These are phyloP conservation scores for Rubia tinctorum DNA, from an alignment of 305 asterid genomes.

Conservation along the genomic window DNA sequence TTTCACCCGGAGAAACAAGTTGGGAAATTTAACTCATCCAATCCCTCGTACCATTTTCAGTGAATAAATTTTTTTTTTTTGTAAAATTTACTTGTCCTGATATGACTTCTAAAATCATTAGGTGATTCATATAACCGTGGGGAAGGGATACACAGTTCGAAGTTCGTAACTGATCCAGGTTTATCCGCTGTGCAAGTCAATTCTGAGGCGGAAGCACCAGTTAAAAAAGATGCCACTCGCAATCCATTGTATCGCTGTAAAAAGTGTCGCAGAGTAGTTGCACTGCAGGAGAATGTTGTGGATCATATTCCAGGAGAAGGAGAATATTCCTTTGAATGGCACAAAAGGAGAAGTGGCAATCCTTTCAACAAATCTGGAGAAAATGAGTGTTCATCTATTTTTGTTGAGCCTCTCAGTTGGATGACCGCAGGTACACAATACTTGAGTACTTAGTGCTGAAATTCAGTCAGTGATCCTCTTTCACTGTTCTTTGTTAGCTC, in stretches of 20 bases:
- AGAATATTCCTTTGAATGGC: conserved; percentile 80
- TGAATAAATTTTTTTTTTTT: neutral
- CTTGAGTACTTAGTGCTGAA: neutral
- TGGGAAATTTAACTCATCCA: neutral
- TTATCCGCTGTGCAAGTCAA: conserved; percentile 37
- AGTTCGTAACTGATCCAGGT: conserved; percentile 84
- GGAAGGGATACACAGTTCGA: conserved; percentile 68
- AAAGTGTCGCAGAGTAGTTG: conserved; percentile 89
- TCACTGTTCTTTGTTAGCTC: neutral
- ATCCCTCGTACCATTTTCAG: neutral
- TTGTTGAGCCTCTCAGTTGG: conserved; percentile 96
- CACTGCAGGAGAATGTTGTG: conserved; percentile 69
- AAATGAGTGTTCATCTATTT: conserved; percentile 77
- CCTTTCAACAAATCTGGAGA: conserved; percentile 53
- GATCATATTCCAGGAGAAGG: conserved; percentile 97
- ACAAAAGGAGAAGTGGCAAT: conserved; percentile 82
- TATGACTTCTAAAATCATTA: conserved; percentile 20
- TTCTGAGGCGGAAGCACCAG: conserved; percentile 36
- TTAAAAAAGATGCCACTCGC: conserved; percentile 29
- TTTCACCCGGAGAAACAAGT: neutral
- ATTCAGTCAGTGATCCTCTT: neutral
- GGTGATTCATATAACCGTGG: conserved; percentile 96
- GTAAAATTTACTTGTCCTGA: conserved; percentile 1
- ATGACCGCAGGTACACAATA: conserved; percentile 65
- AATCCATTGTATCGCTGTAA: conserved; percentile 79